Evolutionary conservation across 768 basidiomycete genomes (phyloP).

Genomic region (Boletus reticuloceps): DNA sequence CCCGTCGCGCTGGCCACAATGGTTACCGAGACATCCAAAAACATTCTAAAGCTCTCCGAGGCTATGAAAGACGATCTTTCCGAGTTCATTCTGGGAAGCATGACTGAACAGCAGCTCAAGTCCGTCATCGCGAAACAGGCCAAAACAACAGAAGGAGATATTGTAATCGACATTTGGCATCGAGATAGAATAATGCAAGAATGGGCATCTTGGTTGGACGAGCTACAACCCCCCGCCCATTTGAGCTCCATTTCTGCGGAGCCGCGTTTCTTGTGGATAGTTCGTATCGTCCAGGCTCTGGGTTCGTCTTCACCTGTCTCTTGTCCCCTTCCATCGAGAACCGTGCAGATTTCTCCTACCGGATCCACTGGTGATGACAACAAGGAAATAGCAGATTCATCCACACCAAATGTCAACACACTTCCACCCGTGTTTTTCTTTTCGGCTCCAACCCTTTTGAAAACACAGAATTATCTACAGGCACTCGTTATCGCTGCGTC

Average conservation of each 20-base stretch:
- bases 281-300: conserved; percentile 46
- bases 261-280: conserved; percentile 40
- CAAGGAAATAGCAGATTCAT: neutral
- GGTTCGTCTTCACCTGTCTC: conserved; percentile 40
- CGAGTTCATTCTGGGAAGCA: conserved; percentile 58
- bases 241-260: conserved; percentile 13
- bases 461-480: conserved; percentile 68
- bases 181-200: conserved; percentile 20
- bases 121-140: conserved; percentile 52
- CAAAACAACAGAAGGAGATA: conserved; percentile 48
- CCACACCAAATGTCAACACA: conserved; percentile 31
- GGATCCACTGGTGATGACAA: neutral
- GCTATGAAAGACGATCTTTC: conserved; percentile 71
- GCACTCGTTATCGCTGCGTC: conserved; percentile 65
- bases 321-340: conserved; percentile 30
- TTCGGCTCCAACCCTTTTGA: conserved; percentile 48
- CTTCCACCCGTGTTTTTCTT: conserved; percentile 72
- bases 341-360: conserved; percentile 7
- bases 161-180: conserved; percentile 53
- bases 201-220: conserved; percentile 28
- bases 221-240: neutral
- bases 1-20: conserved; percentile 41
- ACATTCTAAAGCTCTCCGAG: conserved; percentile 51
- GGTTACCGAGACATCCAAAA: conserved; percentile 46
- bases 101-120: conserved; percentile 61